phyloP scores from a whole-genome alignment of 2,329 filamentous ascomycete genomes.

The Nemania sp. region DNA sequence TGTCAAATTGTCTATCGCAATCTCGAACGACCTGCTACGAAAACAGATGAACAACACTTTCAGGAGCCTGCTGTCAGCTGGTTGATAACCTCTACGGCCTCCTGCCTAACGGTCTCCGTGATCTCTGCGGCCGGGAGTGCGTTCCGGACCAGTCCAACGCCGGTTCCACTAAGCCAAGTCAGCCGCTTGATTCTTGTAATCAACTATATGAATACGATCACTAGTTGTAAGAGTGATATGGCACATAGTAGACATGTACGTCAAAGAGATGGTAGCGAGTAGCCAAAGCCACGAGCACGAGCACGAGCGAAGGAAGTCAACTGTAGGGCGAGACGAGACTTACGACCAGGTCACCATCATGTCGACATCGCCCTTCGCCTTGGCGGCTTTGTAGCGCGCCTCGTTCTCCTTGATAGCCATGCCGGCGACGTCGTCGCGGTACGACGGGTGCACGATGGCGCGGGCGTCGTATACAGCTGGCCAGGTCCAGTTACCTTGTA shows the following conservation, averaged over 20 bases:
- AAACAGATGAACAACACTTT: neutral
- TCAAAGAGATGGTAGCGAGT: too few relatives aligned
- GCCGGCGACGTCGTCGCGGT: constrained; percentile 32
- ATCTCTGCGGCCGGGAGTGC: constrained; percentile 37
- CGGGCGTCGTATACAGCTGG: constrained; percentile 39
- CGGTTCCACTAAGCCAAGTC: constrained; percentile 33
- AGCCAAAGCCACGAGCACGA: too few relatives aligned
- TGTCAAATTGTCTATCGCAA: too few relatives aligned
- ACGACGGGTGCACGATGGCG: constrained; percentile 36
- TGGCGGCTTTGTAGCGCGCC: constrained; percentile 30
- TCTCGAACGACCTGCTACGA: too few relatives aligned
- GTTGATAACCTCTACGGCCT: constrained; percentile 31
- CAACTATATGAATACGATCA: too few relatives aligned
- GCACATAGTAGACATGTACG: too few relatives aligned
- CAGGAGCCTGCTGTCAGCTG: neutral
- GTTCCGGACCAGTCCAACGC: constrained; percentile 35
- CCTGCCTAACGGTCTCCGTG: constrained; percentile 33
- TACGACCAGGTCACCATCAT: constrained; percentile 41
- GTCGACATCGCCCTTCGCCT: constrained; percentile 32
- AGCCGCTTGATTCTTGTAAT: too few relatives aligned
- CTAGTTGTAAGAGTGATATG: too few relatives aligned
- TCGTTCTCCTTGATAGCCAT: constrained; percentile 36
- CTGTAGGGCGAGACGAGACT: too few relatives aligned
- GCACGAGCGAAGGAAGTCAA: too few relatives aligned
- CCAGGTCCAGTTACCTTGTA: constrained; percentile 37